Base-by-base conservation (phyloP, 1,139 yeast genomes). In the Pichia sp. region DNA sequence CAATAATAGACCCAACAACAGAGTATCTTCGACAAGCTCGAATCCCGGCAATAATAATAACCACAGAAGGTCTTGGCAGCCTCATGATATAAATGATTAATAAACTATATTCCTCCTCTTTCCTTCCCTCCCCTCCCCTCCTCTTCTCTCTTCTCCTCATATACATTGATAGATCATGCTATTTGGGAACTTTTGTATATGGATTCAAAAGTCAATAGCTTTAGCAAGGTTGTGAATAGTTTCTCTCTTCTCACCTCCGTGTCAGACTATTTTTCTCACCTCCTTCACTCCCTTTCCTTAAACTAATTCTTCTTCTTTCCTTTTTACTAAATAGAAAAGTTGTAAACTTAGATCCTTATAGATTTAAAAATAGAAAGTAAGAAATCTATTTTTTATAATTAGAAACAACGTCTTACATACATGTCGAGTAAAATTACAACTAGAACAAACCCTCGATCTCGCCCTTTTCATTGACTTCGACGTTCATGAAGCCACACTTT, bases 401-500 rank as follows among this genome's bases (percentile, higher is more conserved):
- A 34, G 38, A 34, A 34, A 13, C n/a, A 34, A 11, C 8, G n/a
- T 34, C 38, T 34, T 13, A 13, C 38, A 13, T 34, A 34, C 38
- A 34, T 13, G n/a, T 41, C 19, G 11, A 13, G 5, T 16, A 41
- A 8, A 41, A 41, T 13, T 16, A 41, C n/a, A 29, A 11, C 72
- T 78, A 92, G 71, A 92, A 92, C 75, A 93, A 81, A 53, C 99
- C 99, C 64, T 90, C 96, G 65, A 93, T 92, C 68, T 92, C 95
- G 57, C 97, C 98, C 57, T 90, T 86, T 53, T 86, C 92, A 69
- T 87, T 86, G 59, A 93, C 95, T 72, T 93, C 98, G 57, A 93
- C 96, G 70, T 92, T 88, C 96, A 92, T 90, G 77, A 89, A 93
- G 45, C 98, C 98, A 73, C 96, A 86, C 68, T 89, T 93, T 30